Evolutionary conservation across 1,284 basidiomycete species (phyloP), one percentile per base, ranked within the genome.

Genomic region (Sporisorium iseilematis-ciliati): DNA sequence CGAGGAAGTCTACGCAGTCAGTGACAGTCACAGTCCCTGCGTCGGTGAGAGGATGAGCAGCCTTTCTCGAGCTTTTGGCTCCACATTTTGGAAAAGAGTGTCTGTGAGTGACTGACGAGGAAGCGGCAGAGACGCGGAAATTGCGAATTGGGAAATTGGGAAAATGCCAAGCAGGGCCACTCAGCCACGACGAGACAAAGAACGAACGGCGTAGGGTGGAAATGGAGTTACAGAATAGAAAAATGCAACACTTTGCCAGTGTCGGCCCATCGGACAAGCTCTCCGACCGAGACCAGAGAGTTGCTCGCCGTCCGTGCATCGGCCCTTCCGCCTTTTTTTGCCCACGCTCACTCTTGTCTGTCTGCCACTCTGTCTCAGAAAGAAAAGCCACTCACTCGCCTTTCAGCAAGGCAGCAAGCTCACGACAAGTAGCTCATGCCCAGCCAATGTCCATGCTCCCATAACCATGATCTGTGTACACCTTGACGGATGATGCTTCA

Each of bases 181-280:
- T 40, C 57, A 59, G 35, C 46, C 54, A 43, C 29, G 18, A 25
- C 38, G 40, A 54, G 40, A n/a, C 25, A 20, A 14, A 4, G 4
- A 10, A 20, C 31, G 18, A 43, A 43, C 58, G 58, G 58, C 56
- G 42, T 23, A 59, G 63, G 55, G 40, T 65, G 63, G 65, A 48
- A 56, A 57, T 59, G 58, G 62, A 57, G 18, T 65, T 57, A 57
- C 21, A 6, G 51, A n/a, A 26, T n/a, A n/a, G 26, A 11, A 48
- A 23, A 45, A 20, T n/a, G 20, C 20, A 10, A 23, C 25, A 18
- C 26, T 14, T 21, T 10, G 21, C 35, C 33, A 31, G 41, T 56
- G 60, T 69, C 66, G 66, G 66, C 61, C 60, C 66, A 64, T 69
- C 61, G 66, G 66, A n/a, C 66, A 48, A 40, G n/a, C 41, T 8